Percentiles rank a stretch among this genome's conserved stretches.
Conservation (phyloP, 305 asterid genomes). For the Fraxinus floribunda region DNA sequence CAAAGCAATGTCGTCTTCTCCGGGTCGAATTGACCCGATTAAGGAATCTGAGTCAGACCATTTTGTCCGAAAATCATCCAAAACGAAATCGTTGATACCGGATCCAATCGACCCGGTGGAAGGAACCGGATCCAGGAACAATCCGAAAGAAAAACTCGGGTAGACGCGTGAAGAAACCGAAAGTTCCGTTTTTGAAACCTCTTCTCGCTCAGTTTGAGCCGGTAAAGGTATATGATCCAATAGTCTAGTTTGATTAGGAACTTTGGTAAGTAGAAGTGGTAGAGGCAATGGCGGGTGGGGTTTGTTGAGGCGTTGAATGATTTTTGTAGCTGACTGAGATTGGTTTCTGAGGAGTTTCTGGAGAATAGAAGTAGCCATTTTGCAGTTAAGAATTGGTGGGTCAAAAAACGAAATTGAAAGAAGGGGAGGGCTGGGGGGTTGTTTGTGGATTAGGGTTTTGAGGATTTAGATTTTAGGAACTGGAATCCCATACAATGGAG, state of each 20-base stretch:
- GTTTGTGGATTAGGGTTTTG: slow-evolving; percentile 5
- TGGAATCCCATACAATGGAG: background rate
- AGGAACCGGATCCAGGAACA: slow-evolving; percentile 46
- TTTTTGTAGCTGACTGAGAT: slow-evolving; percentile 36
- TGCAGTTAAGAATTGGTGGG: background rate
- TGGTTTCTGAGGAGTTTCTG: slow-evolving; percentile 49
- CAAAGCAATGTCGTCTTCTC: background rate
- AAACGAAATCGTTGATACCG: slow-evolving; percentile 25
- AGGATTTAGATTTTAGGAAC: background rate
- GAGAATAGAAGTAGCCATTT: slow-evolving; percentile 50
- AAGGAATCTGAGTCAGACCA: slow-evolving; percentile 42
- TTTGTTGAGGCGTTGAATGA: slow-evolving; percentile 34
- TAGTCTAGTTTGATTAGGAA: slow-evolving; percentile 18
- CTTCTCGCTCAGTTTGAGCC: slow-evolving; percentile 9
- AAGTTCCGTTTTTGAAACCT: slow-evolving; percentile 16
- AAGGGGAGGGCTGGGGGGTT: background rate
- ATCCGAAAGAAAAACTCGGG: slow-evolving; percentile 53
- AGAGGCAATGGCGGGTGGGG: slow-evolving; percentile 26
- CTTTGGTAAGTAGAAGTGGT: slow-evolving; percentile 18
- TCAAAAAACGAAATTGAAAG: slow-evolving; percentile 11
- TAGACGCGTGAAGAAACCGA: slow-evolving; percentile 23
- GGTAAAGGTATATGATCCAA: slow-evolving; percentile 22
- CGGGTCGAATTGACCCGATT: background rate
- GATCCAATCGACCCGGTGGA: slow-evolving; percentile 27
- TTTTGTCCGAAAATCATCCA: slow-evolving; percentile 42